Conservation (phyloP, 208 protist species). For the Trypanosoma melophagium region DNA sequence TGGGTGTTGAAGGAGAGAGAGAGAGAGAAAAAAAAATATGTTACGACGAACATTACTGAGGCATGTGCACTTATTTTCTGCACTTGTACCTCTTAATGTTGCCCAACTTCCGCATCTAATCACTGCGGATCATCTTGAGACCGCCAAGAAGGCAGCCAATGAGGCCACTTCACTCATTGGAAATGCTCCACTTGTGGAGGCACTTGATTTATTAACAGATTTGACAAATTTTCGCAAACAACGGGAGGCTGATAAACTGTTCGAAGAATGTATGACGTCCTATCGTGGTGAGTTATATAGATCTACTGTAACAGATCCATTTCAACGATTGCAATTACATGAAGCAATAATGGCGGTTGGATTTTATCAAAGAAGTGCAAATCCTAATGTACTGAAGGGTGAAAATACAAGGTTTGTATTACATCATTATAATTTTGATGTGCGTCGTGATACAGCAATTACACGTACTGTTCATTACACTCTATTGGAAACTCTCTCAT, state of each 20-base stretch:
- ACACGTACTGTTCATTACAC: slow-evolving; percentile 69
- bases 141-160: slow-evolving; percentile 43
- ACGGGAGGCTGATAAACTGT: slow-evolving; percentile 35
- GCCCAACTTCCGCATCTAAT: slow-evolving; percentile 44
- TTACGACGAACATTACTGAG: slow-evolving; percentile 47
- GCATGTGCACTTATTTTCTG: slow-evolving; percentile 77
- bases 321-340: slow-evolving; percentile 74
- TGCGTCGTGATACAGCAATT: slow-evolving; percentile 82
- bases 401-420: slow-evolving; percentile 80
- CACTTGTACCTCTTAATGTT: slow-evolving; percentile 63
- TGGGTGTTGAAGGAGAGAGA: too few relatives aligned
- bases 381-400: slow-evolving; percentile 60
- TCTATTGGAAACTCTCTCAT: slow-evolving; percentile 40
- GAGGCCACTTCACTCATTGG: slow-evolving; percentile 52
- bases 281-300: slow-evolving; percentile 69
- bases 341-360: slow-evolving; percentile 89
- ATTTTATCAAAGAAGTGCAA: slow-evolving; percentile 75
- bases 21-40: slow-evolving; percentile 40
- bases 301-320: slow-evolving; percentile 51
- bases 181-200: slow-evolving; percentile 33
- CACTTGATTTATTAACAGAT: slow-evolving; percentile 40
- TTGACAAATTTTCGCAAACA: slow-evolving; percentile 38
- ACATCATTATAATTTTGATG: slow-evolving; percentile 90
- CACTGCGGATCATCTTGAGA: slow-evolving; percentile 32
- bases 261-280: slow-evolving; percentile 47